Conservation (phyloP, 2,329 filamentous ascomycete genomes). For the Chrysoporthe puriensis region DNA sequence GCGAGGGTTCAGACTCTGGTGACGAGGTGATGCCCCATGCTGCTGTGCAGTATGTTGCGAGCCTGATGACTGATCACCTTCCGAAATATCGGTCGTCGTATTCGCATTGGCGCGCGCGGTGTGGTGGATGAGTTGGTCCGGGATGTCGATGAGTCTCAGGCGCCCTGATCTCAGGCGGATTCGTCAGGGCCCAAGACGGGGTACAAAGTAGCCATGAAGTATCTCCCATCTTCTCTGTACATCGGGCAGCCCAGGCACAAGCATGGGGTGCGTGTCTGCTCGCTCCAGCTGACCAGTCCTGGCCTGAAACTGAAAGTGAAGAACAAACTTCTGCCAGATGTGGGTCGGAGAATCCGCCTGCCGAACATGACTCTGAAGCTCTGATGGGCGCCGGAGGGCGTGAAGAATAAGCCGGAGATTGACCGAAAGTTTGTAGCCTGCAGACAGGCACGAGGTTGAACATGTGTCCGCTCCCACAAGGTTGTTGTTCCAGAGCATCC, state of each 20-base stretch:
- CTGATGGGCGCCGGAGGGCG: neutral
- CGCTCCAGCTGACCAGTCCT: neutral
- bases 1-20: neutral
- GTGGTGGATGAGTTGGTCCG: neutral
- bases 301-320: neutral
- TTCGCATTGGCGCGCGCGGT: neutral
- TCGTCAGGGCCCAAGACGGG: neutral
- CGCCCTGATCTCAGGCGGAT: neutral
- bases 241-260: neutral
- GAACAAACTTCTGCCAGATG: neutral
- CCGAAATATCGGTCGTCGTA: neutral
- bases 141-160: neutral
- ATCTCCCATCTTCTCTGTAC: too few relatives aligned
- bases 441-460: neutral
- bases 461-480: neutral
- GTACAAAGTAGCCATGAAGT: neutral
- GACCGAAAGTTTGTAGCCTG: constrained; percentile 1
- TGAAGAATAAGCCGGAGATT: neutral
- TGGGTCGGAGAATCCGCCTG: neutral
- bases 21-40: neutral
- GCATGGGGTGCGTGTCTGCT: neutral
- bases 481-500: neutral
- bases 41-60: neutral
- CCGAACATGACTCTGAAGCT: neutral
- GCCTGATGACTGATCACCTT: neutral